A percentile compares a stretch with the other conserved stretches of the same genome.
Conservation (phyloP, 1,284 basidiomycete genomes). For the Taiwanofungus camphoratus region DNA sequence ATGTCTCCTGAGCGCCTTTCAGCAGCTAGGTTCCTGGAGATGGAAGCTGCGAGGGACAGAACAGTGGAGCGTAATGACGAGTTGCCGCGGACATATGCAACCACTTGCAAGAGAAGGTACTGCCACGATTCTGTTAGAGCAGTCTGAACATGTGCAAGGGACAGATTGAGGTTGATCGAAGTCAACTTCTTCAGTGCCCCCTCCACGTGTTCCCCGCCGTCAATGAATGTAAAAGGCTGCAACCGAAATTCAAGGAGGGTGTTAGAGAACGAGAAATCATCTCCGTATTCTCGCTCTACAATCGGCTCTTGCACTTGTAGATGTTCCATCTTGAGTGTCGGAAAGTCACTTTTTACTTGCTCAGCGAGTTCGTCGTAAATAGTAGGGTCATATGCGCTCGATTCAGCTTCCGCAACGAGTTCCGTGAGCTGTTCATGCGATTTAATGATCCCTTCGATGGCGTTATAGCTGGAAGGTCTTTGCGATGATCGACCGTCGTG, state of each 20-base stretch:
- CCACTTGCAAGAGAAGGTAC: constrained; percentile 58
- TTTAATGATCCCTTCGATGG: constrained; percentile 51
- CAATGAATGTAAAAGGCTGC: constrained; percentile 39
- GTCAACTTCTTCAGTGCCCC: constrained; percentile 46
- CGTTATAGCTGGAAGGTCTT: constrained; percentile 54
- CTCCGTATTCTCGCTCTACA: constrained; percentile 74
- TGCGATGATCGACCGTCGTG: constrained; percentile 29
- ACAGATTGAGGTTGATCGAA: constrained; percentile 81
- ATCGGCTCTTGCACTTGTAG: constrained; percentile 59
- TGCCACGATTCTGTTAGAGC: constrained; percentile 78
- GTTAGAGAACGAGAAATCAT: constrained; percentile 69
- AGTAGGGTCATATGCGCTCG: constrained; percentile 63
- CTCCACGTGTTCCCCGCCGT: constrained; percentile 39
- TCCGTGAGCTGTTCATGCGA: constrained; percentile 57
- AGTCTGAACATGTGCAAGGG: constrained; percentile 75
- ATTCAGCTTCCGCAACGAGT: constrained; percentile 59
- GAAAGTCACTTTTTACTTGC: constrained; percentile 42
- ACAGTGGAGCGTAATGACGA: constrained; percentile 46
- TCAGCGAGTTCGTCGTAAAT: constrained; percentile 56
- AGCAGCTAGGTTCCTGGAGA: constrained; percentile 61
- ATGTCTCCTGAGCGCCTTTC: constrained; percentile 79
- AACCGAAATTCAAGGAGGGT: constrained; percentile 49
- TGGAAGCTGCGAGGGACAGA: constrained; percentile 53
- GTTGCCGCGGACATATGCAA: constrained; percentile 62
- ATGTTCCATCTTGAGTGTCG: constrained; percentile 54